Conservation (phyloP, 345 rosid species). For the Eucalyptus sp. region DNA sequence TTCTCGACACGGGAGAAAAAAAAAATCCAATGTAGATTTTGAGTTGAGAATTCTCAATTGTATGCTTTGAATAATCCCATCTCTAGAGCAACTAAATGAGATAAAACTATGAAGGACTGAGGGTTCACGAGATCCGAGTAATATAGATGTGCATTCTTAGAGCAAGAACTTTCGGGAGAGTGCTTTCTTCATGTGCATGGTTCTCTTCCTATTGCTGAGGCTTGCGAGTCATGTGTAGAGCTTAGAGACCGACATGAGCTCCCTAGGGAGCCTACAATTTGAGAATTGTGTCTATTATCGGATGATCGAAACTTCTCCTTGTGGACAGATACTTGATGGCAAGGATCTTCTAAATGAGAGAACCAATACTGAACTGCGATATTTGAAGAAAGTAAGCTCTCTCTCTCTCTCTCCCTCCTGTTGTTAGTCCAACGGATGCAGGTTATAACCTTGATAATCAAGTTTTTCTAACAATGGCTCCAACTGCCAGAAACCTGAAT, state of each 20-base stretch:
- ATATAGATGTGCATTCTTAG: not conserved
- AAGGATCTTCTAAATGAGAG: conserved; percentile 69
- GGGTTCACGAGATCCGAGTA: not conserved
- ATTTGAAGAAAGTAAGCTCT: conserved; percentile 48
- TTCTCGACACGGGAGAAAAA: not conserved
- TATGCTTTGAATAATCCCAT: not conserved
- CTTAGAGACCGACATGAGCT: not conserved
- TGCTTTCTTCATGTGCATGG: not conserved
- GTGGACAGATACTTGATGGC: conserved; percentile 63
- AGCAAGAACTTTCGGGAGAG: not conserved
- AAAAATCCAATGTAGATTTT: accelerated
- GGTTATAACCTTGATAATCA: not conserved
- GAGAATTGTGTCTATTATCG: not conserved
- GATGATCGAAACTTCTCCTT: not conserved
- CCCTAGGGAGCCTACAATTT: not conserved
- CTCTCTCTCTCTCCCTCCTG: not conserved
- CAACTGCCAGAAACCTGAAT: conserved; percentile 56
- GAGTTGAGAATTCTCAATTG: not conserved
- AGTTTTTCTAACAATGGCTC: not conserved
- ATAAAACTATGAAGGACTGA: not conserved
- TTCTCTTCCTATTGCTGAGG: not conserved
- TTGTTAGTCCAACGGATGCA: not conserved
- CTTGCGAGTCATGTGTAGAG: not conserved
- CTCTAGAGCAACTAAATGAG: not conserved
- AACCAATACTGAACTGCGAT: conserved; percentile 50